These are phyloP conservation scores for Gossypium turneri DNA, from an alignment of 345 rosid genomes.

Conservation along the genomic window DNA sequence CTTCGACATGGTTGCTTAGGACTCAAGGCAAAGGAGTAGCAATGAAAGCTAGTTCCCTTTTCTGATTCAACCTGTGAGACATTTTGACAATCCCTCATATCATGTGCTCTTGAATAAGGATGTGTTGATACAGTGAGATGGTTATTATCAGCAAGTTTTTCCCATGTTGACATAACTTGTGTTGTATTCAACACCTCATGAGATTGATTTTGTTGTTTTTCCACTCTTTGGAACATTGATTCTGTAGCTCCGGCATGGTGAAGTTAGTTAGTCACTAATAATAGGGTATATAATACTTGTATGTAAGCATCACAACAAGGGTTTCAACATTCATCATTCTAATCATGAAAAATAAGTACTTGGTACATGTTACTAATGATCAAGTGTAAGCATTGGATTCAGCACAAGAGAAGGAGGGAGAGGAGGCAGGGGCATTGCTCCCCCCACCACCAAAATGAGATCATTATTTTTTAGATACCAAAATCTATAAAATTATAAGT, in stretches of 20 bases:
- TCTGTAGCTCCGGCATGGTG: constrained; percentile 22
- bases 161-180: constrained; percentile 20
- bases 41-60: constrained; percentile 12
- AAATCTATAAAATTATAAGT: too few relatives aligned
- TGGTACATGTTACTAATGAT: background rate
- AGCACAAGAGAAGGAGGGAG: background rate
- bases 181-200: constrained; percentile 15
- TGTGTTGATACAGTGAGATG: constrained; percentile 22
- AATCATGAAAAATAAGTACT: background rate
- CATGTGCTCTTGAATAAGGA: constrained; percentile 8
- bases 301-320: too few relatives aligned
- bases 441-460: too few relatives aligned
- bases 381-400: background rate
- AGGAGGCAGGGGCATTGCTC: too few relatives aligned
- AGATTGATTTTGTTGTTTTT: constrained; percentile 24
- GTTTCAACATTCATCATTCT: background rate
- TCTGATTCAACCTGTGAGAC: background rate
- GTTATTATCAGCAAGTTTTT: constrained; percentile 18
- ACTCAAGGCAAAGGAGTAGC: constrained; percentile 17
- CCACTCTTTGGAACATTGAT: constrained; percentile 8
- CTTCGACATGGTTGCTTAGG: constrained; percentile 9
- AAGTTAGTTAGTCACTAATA: background rate
- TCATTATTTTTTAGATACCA: too few relatives aligned
- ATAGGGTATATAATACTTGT: background rate
- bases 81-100: constrained; percentile 1